A percentile compares a stretch with the other conserved stretches of the same genome.
Conservation (phyloP, 1,284 basidiomycete genomes). For the Irpex sp. region DNA sequence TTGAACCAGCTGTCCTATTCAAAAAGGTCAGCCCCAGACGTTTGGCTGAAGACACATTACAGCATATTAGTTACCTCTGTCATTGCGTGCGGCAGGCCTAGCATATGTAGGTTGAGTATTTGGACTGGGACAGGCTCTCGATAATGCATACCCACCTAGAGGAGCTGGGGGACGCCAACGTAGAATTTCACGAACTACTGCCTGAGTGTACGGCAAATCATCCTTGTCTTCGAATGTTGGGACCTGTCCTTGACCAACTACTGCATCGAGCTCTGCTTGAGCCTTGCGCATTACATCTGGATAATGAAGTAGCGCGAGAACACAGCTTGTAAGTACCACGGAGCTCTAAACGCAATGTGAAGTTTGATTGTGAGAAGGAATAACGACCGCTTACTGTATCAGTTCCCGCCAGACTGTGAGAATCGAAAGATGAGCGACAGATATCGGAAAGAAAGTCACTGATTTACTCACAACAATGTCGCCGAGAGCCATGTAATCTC, state of each 20-base stretch:
- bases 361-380: neutral
- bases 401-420: neutral
- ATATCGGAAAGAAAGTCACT: neutral
- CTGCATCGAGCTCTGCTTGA: constrained; percentile 9
- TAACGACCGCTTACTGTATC: neutral
- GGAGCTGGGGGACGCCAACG: neutral
- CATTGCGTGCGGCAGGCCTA: neutral
- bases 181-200: constrained; percentile 8
- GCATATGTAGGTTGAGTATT: neutral
- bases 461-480: neutral
- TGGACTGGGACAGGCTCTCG: no score
- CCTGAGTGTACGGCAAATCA: constrained; percentile 8
- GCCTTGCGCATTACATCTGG: constrained; percentile 9
- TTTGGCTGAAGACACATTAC: neutral
- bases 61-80: neutral
- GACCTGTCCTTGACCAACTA: constrained; percentile 5
- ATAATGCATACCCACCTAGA: neutral
- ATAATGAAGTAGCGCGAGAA: constrained; percentile 8
- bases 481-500: neutral
- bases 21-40: neutral
- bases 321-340: neutral
- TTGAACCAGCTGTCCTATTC: constrained; percentile 3
- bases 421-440: no score
- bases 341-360: neutral
- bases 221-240: constrained; percentile 6